Conservation (phyloP, 2,329 filamentous ascomycete species). For the Teratosphaeria nubilosa region DNA sequence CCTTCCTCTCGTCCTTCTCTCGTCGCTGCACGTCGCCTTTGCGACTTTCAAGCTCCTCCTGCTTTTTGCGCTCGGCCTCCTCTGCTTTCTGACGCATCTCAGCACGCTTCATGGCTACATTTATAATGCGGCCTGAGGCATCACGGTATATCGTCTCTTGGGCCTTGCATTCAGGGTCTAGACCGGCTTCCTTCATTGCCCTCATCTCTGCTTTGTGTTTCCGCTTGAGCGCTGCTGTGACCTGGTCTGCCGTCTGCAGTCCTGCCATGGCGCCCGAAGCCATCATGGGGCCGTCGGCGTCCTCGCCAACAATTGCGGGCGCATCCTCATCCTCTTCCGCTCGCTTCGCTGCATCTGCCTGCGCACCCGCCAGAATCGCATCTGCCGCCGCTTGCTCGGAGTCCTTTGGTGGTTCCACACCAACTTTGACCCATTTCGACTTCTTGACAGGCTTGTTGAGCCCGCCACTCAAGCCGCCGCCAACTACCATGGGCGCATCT, state of each 20-base stretch:
- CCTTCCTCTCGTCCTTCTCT: constrained; percentile 53
- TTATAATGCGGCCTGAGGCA: constrained; percentile 86
- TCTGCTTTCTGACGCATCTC: constrained; percentile 73
- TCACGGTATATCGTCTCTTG: constrained; percentile 91
- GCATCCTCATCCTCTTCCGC: constrained; percentile 32
- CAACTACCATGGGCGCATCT: constrained; percentile 36
- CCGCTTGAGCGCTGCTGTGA: constrained; percentile 47
- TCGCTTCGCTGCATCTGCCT: constrained; percentile 21
- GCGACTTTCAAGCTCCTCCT: constrained; percentile 56
- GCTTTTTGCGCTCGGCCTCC: constrained; percentile 55
- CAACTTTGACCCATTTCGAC: constrained; percentile 71
- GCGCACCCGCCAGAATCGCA: constrained; percentile 27
- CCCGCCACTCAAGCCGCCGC: constrained; percentile 46
- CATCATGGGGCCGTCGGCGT: constrained; percentile 54
- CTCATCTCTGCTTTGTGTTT: constrained; percentile 55
- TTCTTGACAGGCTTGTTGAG: constrained; percentile 51
- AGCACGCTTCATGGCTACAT: constrained; percentile 80
- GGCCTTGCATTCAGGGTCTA: constrained; percentile 36
- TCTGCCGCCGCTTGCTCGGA: constrained; percentile 53
- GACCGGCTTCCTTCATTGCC: constrained; percentile 37
- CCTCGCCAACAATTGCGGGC: constrained; percentile 41
- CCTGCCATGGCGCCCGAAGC: constrained; percentile 80
- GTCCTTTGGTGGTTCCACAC: constrained; percentile 39
- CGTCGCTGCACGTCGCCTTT: constrained; percentile 78
- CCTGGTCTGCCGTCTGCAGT: constrained; percentile 71